A percentile compares a stretch with the other conserved stretches of the same genome.
phyloP scores from a whole-genome alignment of 176 grass and related monocot genomes.

The Oryza australiensis region DNA sequence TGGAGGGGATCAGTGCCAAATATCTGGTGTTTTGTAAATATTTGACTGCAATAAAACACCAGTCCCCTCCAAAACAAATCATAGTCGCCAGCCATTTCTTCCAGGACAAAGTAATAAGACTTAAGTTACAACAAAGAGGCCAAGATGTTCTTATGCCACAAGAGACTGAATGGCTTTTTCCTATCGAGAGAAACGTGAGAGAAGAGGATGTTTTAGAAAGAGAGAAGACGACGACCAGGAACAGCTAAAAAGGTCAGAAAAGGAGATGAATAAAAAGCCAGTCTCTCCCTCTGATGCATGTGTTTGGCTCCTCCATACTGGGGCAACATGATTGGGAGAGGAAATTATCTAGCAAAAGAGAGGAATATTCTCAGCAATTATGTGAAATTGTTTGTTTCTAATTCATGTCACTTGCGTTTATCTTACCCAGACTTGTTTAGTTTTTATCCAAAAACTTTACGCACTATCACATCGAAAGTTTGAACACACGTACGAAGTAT shows the following conservation, averaged over 20 bases:
- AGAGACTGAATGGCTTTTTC: neutral
- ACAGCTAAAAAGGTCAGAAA: conserved; percentile 21
- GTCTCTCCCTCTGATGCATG: conserved; percentile 1
- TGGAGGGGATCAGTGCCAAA: neutral
- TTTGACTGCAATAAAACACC: neutral
- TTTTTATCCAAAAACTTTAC: no score
- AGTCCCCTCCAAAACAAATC: neutral
- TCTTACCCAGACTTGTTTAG: no score
- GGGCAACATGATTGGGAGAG: conserved; percentile 14
- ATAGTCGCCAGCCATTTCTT: neutral
- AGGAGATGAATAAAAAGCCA: conserved; percentile 17
- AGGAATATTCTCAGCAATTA: conserved; percentile 31
- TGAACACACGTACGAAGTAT: no score
- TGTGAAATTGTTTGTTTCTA: no score
- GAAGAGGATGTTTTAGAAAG: neutral
- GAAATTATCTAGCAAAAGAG: conserved; percentile 19
- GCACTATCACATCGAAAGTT: no score
- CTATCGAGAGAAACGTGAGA: neutral
- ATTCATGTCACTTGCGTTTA: no score
- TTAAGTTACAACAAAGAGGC: neutral
- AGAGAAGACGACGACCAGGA: neutral
- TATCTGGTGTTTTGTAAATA: neutral
- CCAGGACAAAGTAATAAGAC: neutral
- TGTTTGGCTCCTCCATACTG: conserved; percentile 29
- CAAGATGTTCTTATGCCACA: neutral